These are phyloP conservation scores for Yarrowia sp. DNA, from an alignment of 805 yeast species.

Conservation along the genomic window DNA sequence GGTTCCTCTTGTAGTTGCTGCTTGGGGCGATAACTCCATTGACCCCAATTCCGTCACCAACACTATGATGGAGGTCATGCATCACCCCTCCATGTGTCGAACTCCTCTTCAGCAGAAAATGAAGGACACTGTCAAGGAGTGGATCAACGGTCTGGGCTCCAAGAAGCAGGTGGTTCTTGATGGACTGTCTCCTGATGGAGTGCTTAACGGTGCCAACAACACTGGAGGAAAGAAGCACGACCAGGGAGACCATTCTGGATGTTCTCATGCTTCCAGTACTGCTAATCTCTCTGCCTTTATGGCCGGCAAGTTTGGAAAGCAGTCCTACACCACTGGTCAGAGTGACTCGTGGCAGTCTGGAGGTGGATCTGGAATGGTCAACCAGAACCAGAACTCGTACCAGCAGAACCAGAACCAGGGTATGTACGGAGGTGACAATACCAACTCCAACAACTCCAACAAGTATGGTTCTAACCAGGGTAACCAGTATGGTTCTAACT, in stretches of 20 bases:
- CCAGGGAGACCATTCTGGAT: constrained; percentile 17
- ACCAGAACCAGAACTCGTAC: neutral
- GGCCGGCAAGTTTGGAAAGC: constrained; percentile 12
- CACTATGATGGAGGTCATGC: constrained; percentile 31
- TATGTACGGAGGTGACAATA: neutral
- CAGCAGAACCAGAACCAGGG: neutral
- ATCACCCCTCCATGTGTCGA: constrained; percentile 31
- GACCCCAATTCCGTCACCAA: constrained; percentile 28
- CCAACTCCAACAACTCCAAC: neutral
- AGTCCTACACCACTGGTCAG: constrained; percentile 17
- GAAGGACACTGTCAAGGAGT: constrained; percentile 29
- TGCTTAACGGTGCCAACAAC: constrained; percentile 29
- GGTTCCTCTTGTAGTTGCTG: constrained; percentile 31
- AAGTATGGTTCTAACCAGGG: neutral
- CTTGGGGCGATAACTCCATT: constrained; percentile 31
- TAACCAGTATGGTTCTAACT: neutral
- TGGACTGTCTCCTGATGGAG: constrained; percentile 30
- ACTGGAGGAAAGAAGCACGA: constrained; percentile 28
- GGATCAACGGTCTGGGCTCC: constrained; percentile 29
- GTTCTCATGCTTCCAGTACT: constrained; percentile 8
- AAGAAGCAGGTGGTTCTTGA: constrained; percentile 22
- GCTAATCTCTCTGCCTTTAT: constrained; percentile 13
- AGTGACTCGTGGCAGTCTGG: constrained; percentile 21
- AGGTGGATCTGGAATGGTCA: neutral
- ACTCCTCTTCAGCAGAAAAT: constrained; percentile 30